Base-by-base conservation (phyloP, 169 alveolate genomes). In the Amoebophrya sp. region DNA sequence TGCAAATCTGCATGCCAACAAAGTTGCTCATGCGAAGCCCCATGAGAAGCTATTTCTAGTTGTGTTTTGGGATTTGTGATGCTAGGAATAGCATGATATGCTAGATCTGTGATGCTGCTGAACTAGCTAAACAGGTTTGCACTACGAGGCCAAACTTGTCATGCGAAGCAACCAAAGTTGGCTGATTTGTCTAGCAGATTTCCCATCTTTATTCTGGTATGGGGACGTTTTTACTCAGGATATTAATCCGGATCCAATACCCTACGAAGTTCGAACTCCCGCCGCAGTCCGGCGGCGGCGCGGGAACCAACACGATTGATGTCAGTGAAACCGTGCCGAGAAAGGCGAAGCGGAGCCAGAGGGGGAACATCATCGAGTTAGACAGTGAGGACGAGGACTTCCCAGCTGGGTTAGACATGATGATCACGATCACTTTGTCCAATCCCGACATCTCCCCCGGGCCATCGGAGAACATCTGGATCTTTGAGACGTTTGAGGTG, bases 371-470 rank as follows among this genome's bases (percentile, higher is more conserved):
- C n/a, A 25, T 89, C 39, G 39, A 39, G 77, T 29, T 89, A 40
- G 91, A 89, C 91, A 89, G 91, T 33, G 29, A 89, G 77, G 91
- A 89, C 66, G 91, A 89, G 77, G 77, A 40, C 39, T 40, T 89
- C 25, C 40, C 77, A 38, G 41, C 55, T 12, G 91, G 41, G 38
- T 40, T 89, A 1, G 77, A 89, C 77, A 23, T 89, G 54, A 23
- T 40, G 35, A 23, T 89, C 38, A 38, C 40, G 41, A 89, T 89
- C 77, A 89, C 91, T 10, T 14, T 89, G 35, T 89, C 91, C 39
- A 89, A 89, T 33, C 91, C 91, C 0, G 33, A 38, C 39, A 89
- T 89, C 32, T 89, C 91, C 0, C 91, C 91, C 18, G 55, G 55
- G 18, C 77, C 40, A 29, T 40, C 40, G 0, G 39, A 39, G 77